phyloP scores from a whole-genome alignment of 2,329 filamentous ascomycete species.

The Ascochyta lentis region DNA sequence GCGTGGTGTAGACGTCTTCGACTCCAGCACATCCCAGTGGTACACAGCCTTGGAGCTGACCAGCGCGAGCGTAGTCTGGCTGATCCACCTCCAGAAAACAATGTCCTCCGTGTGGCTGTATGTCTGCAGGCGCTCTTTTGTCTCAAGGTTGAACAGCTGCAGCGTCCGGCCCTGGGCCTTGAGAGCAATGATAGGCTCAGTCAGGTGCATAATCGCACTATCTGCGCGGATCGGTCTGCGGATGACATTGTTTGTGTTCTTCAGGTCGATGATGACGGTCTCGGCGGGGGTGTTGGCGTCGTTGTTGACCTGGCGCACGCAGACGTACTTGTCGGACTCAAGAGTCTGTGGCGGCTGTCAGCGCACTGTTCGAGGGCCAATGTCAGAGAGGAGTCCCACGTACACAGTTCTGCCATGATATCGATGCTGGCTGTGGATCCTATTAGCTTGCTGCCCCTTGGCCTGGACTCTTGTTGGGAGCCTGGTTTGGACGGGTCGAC shows the following conservation, averaged over 20 bases:
- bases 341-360: slow-evolving; percentile 70
- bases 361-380: slow-evolving; percentile 18
- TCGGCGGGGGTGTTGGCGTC: slow-evolving; percentile 83
- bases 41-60: slow-evolving; percentile 91
- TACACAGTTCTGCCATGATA: slow-evolving; percentile 89
- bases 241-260: slow-evolving; percentile 95
- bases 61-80: slow-evolving; percentile 83
- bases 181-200: slow-evolving; percentile 91
- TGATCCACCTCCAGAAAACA: slow-evolving; percentile 99
- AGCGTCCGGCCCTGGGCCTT: slow-evolving; percentile 93
- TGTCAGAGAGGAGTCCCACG: slow-evolving; percentile 45
- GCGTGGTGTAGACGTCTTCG: slow-evolving; percentile 74
- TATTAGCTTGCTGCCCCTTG: slow-evolving; percentile 39
- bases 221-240: slow-evolving; percentile 97
- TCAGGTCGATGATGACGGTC: slow-evolving; percentile 97
- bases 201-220: slow-evolving; percentile 99
- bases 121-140: slow-evolving; percentile 96
- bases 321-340: slow-evolving; percentile 96
- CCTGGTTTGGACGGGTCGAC: slow-evolving; percentile 30
- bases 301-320: slow-evolving; percentile 87
- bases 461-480: slow-evolving; percentile 21
- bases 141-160: slow-evolving; percentile 94
- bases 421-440: slow-evolving; percentile 65
- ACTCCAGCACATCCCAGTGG: slow-evolving; percentile 97
- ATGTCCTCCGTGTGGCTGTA: slow-evolving; percentile 97